Base-by-base conservation (phyloP, 2,329 filamentous ascomycete genomes). In the Calonectria honghensis region DNA sequence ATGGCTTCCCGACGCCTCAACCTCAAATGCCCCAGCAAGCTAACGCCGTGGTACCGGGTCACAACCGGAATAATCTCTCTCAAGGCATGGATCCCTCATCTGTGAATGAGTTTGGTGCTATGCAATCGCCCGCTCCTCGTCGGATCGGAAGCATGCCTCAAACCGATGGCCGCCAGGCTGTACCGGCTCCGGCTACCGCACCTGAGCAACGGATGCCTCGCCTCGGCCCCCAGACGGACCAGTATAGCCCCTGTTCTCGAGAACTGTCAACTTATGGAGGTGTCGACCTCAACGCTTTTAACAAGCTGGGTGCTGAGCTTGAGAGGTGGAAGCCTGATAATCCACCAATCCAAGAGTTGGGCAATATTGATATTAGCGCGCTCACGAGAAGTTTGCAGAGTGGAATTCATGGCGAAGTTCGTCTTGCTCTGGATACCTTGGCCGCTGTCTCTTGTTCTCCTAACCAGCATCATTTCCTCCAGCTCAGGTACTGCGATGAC, bases 361-460 rank as follows among this genome's bases (percentile, higher is more conserved):
- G 96, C 11, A 90, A 95, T 27, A 94, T 98, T 76, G 96, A 99
- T 81, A 93, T 98, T 35, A 94, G 96, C 78, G 96, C 96, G 27
- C 89, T 99, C 51, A 98, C 94, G 0, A 94, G 96, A 88, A 96
- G 95, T 81, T 87, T 99, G 48, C 96, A 98, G 82, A 97, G 94
- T 70, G 96, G 96, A 0, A 94, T 98, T 54, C 93, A 96, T 79
- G 93, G 93, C 6, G 97, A 99, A 85, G 93, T 98, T n/a, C 93
- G 96, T 13, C 86, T 98, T 75, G 96, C 96, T 3, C 88, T 99
- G 57, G 97, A 98, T 83, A 95, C 94, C 0, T 88, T 99, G 45
- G 93, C 92, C 13, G 92, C 91, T 27, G 89, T 97, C 16, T 88
- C 89, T 3, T 83, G 86, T 18, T 95, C 94, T 3, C 91, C 91